phyloP scores from a whole-genome alignment of 78 protist genomes.

The Polysphondylium violaceum region DNA sequence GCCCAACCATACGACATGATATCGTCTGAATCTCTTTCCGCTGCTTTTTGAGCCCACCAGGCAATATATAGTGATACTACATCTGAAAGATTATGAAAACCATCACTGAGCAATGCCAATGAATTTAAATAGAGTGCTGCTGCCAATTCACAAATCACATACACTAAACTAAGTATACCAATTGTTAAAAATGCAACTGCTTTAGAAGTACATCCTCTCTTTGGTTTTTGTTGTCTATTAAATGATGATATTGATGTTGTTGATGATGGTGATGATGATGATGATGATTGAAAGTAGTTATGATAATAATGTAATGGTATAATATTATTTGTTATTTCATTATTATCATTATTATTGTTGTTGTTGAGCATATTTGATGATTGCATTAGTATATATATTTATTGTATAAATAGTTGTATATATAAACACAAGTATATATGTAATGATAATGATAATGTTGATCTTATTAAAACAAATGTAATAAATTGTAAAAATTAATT shows the following conservation, averaged over 20 bases:
- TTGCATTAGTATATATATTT: too few relatives aligned
- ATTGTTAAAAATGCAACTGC: constrained; percentile 56
- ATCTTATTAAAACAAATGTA: too few relatives aligned
- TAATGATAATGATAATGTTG: too few relatives aligned
- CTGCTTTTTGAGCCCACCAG: constrained; percentile 84
- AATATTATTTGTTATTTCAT: background rate
- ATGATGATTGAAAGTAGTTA: too few relatives aligned
- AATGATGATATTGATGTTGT: too few relatives aligned
- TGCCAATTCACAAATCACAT: constrained; percentile 56
- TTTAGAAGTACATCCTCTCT: constrained; percentile 12
- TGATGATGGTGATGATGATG: too few relatives aligned
- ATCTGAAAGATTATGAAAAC: constrained; percentile 94
- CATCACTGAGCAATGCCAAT: constrained; percentile 89
- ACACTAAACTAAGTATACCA: constrained; percentile 56
- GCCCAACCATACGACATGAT: constrained; percentile 89
- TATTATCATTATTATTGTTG: background rate
- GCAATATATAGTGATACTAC: constrained; percentile 87
- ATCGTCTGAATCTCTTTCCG: constrained; percentile 46
- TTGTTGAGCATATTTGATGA: too few relatives aligned
- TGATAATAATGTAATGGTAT: too few relatives aligned
- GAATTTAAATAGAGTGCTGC: constrained; percentile 77
- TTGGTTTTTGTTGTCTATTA: background rate
- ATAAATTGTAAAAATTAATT: too few relatives aligned
- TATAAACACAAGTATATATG: too few relatives aligned
- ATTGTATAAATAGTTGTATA: too few relatives aligned